Evolutionary conservation across 805 yeast species (phyloP), one percentile per base, ranked within the genome.

Genomic region (Metschnikowia anglica): DNA sequence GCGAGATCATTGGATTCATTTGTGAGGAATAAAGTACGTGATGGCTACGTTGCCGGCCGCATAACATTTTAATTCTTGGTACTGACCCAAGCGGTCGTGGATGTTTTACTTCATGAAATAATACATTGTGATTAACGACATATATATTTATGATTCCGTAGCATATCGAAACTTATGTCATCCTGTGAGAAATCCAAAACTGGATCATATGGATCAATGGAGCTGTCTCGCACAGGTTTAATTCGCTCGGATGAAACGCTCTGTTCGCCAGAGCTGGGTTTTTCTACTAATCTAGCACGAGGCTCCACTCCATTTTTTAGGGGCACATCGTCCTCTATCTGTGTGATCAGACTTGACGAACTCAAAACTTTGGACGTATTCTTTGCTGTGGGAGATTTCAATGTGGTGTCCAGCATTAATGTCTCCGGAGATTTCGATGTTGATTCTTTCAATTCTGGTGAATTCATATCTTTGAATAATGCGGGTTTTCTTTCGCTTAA

Each of bases 1-100:
- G 47, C 24, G 60, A 56, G 18, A 49, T 66, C 24, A 62, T 67
- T 1, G 72, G 72, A 9, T 66, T 49, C 47, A 56, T 61, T n/a
- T 50, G 60, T 18, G 56, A 61, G 30, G 59, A 58, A 53, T 57
- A 44, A 46, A 47, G 20, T 29, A n/a, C 6, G 18, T 7, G 12
- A 12, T 16, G 31, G 12, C 6, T 16, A 4, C 20, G n/a, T 16
- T 16, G 17, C 4, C 19, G 34, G 37, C 26, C 28, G 26, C 33
- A 35, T 41, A 8, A 13, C 26, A 25, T 37, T 47, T 44, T 13
- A 33, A 35, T 46, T 45, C 37, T 39, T 16, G 29, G 39, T 12
- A 16, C 12, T 4, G 34, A n/a, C 41, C 38, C 35, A 3, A 36
- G 44, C 20, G 39, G 44, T 23, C 39, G 11, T 31, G 31, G 10